These are phyloP conservation scores for Wickerhamiella azymoides DNA, from an alignment of 805 yeast species.

Conservation along the genomic window DNA sequence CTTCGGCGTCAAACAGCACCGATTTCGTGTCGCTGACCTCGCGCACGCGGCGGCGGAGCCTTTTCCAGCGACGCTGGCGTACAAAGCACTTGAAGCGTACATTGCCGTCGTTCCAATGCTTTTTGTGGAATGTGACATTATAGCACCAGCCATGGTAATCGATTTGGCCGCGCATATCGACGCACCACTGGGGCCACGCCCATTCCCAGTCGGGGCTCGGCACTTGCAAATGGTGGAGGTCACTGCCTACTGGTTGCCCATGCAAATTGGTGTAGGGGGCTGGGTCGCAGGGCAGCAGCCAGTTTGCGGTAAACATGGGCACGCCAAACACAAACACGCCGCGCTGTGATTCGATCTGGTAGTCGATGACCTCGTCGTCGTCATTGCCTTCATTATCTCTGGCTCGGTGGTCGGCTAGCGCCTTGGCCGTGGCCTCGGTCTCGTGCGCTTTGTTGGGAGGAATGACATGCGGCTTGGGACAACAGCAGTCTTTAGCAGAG, in stretches of 20 bases:
- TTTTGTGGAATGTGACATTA: slow-evolving; percentile 35
- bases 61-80: slow-evolving; percentile 53
- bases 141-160: slow-evolving; percentile 84
- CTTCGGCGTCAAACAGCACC: slow-evolving; percentile 1
- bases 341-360: slow-evolving; percentile 30
- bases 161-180: slow-evolving; percentile 51
- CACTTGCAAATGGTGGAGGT: slow-evolving; percentile 24
- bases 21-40: not conserved
- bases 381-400: not conserved
- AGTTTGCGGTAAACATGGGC: slow-evolving; percentile 25
- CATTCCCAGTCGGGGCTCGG: slow-evolving; percentile 54
- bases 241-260: slow-evolving; percentile 21
- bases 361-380: slow-evolving; percentile 15
- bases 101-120: slow-evolving; percentile 48
- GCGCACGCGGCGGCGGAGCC: slow-evolving; percentile 21
- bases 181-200: slow-evolving; percentile 62
- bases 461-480: too few species aligned
- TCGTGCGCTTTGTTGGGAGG: too few species aligned
- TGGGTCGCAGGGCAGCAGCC: slow-evolving; percentile 29
- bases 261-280: slow-evolving; percentile 24
- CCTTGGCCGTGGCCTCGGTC: too few species aligned
- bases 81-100: slow-evolving; percentile 46
- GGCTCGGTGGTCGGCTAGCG: too few species aligned
- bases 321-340: slow-evolving; percentile 29
- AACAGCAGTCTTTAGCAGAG: too few species aligned